Base-by-base conservation (phyloP, 2,329 filamentous ascomycete genomes). In the Cladosporium sp. region DNA sequence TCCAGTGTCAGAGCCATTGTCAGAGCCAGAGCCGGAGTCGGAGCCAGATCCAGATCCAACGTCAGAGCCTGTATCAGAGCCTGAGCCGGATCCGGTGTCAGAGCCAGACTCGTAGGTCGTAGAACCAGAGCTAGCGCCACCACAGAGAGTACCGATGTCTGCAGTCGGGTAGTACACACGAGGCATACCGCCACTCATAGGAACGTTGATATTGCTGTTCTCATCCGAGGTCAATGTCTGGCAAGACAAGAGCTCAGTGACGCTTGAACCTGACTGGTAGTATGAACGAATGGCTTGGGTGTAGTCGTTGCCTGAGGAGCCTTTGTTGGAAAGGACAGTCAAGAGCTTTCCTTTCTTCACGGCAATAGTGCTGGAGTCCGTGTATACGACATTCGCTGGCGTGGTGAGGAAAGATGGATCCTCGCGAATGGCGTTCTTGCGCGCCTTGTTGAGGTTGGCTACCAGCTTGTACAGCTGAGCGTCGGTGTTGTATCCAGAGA, bases 311-410 rank as follows among this genome's bases (percentile, higher is more conserved):
- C 65, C 68, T 15, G 57, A 57, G 2, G 63, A 60, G 28, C 71
- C 71, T 3, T 58, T 57, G 59, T 72, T 72, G 52, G 65, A 68
- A 1, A 74, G 58, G 6, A 75, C 66, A 1, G 66, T 70, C 47
- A 80, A 63, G 40, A 79, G 65, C 56, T 75, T 63, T n/a, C 77
- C 79, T 64, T 81, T 80, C 57, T 74, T 71, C 65, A 81, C 72
- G 17, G 71, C 77, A n/a, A 83, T 68, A 17, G 68, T 74, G 61
- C 71, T 68, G 52, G 61, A 65, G 63, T 77, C 75, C 15, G 71
- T 72, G 63, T 75, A 75, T 53, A 76, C 62, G 2, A 73, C 64
- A 42, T 66, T 67, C 36, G 72, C 74, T 59, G 72, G 70, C 62
- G 73, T 77, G 5, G 67, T 68, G 4, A 77, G 62, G 61, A 78